Conservation (phyloP, 2,329 filamentous ascomycete species). For the Waltergamsia citrina region DNA sequence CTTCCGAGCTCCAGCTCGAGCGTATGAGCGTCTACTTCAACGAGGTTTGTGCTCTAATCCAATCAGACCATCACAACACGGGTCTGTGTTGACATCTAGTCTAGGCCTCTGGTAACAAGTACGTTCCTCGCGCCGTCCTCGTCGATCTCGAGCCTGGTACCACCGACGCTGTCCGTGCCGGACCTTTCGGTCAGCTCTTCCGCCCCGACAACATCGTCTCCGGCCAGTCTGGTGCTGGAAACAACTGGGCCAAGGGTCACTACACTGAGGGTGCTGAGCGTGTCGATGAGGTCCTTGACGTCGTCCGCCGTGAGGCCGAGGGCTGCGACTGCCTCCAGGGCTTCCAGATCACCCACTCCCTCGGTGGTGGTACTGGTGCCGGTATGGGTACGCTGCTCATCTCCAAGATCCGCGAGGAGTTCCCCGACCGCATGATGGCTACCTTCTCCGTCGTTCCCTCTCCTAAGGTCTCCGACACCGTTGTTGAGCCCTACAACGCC, state of each 20-base stretch:
- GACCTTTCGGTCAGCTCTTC: conserved; percentile 98
- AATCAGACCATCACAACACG: conserved; percentile 7
- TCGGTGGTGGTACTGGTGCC: conserved; percentile 99
- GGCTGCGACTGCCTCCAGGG: conserved; percentile 99
- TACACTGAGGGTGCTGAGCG: conserved; percentile 99
- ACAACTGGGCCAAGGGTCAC: conserved; percentile 99
- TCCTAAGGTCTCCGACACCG: conserved; percentile 98
- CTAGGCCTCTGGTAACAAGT: conserved; percentile 94
- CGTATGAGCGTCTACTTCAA: conserved; percentile 99
- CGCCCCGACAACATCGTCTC: conserved; percentile 99
- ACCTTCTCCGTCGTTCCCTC: conserved; percentile 99
- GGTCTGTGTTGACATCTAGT: neutral
- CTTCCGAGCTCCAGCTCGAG: conserved; percentile 97
- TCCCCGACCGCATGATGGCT: conserved; percentile 99
- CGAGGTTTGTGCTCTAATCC: conserved; percentile 29
- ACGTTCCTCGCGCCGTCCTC: conserved; percentile 97
- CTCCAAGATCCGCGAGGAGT: conserved; percentile 99
- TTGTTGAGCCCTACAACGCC: conserved; percentile 99
- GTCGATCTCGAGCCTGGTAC: conserved; percentile 99
- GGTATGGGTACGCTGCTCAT: conserved; percentile 99
- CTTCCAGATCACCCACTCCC: conserved; percentile 99
- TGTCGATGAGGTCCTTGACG: conserved; percentile 95
- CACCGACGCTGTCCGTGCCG: conserved; percentile 98
- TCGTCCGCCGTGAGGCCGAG: conserved; percentile 97
- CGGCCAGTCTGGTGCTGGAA: conserved; percentile 97